Evolutionary conservation across 2,329 filamentous ascomycete genomes (phyloP), one percentile per base, ranked within the genome.

Genomic region (Alternaria ventricosa): DNA sequence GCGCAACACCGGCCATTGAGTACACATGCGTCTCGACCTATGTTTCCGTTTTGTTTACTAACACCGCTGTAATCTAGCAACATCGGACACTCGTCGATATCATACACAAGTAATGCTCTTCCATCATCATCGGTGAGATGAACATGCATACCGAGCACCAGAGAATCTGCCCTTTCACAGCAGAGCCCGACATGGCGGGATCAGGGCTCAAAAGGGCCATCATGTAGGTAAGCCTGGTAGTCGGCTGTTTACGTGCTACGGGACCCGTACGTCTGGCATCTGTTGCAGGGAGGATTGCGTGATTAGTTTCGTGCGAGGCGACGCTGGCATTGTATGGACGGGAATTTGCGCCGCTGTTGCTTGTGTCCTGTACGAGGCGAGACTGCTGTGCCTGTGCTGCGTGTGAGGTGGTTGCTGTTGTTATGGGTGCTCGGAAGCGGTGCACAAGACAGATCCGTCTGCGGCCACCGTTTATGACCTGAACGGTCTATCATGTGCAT

Each of bases 181-280:
- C 53, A 62, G 60, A 45, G 68, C 71, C 36, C 69, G 73, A 64
- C 61, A 68, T 73, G 71, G 69, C 73, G 72, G 74, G 67, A 68
- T 68, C 61, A 60, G 50, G 56, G 60, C 45, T 63, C 55, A 57
- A 28, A 56, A 49, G 65, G 27, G 43, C 18, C n/a, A 13, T 22
- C 23, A 56, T 41, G 51, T 36, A 22, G 23, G 44, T 56, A 56
- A 64, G 47, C 55, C 47, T 59, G 46, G 59, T 62, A 30, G 47
- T 46, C 47, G 36, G 60, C 56, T 49, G 60, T 60, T 60, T 60
- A 10, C 22, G 43, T 55, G 30, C 33, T 43, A 60, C 57, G 23
- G n/a, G 20, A 27, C 56, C 58, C 45, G 33, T 44, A 57, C n/a
- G 44, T 28, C 11, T 56, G 51, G 44, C 45, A 56, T 50, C 20